Evolutionary conservation across 2,329 filamentous ascomycete species (phyloP), one percentile per base, ranked within the genome.

Genomic region (Venturia oleaginea): DNA sequence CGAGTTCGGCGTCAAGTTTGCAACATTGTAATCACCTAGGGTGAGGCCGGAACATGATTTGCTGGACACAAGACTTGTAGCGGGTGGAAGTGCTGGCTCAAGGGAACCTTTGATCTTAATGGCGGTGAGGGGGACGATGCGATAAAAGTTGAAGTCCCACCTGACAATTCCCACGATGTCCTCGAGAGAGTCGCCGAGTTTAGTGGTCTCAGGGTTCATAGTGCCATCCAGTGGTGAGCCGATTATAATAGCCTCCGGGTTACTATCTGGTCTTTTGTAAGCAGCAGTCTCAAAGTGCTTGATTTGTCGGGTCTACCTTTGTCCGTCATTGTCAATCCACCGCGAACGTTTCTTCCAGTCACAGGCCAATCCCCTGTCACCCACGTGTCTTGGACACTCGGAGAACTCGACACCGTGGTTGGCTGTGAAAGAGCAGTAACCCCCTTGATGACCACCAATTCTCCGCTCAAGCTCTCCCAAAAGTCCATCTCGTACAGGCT

Each of bases 151-250:
- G 69, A 85, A 89, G 13, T 81, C 80, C 67, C 89, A 82, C 59
- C 78, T 82, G 7, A 91, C 79, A 22, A 90, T 76, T n/a, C 88
- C 88, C 0, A 85, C 89, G 69, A 91, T 85, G 62, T 88, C 84
- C 59, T 80, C 81, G 10, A 90, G 76, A 5, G 76, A 75, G 71
- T 90, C 87, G 19, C 87, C 88, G 64, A 91, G 81, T 70, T 84
- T 40, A 4, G 38, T 40, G 13, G 38, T 40, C 13, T 1, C 2
- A 15, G 1, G 38, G 38, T 40, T 40, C 11, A 15, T 40, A 40
- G 38, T 40, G 13, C 38, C 38, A 15, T 40, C 38, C 1, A 40
- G 38, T 17, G 38, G 38, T 13, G 38, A 13, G 10, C 38, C 38
- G 4, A 40, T 40, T 17, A 40, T 15, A 40, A 40, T 40, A 4